Base-by-base conservation (phyloP, 2,329 filamentous ascomycete species). In the Raffaelea arxii region DNA sequence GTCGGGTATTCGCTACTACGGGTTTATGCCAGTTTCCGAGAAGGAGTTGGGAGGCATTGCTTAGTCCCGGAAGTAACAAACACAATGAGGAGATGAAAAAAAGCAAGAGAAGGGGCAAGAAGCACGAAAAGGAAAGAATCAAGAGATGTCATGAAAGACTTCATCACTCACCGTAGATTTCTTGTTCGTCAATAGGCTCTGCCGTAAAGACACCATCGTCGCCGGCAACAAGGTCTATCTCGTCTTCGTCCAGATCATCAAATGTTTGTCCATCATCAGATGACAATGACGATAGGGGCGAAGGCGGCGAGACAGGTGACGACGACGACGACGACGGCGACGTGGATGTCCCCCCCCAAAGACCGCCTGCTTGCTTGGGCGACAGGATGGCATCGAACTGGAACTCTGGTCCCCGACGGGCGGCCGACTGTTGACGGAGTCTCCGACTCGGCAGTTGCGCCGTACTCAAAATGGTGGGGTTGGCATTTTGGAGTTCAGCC, bases 141-240 rank as follows among this genome's bases (percentile, higher is more conserved):
- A 19, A 22, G 9, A 11, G 10, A 5, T n/a, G 19, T n/a, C n/a
- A n/a, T n/a, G n/a, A n/a, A n/a, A n/a, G n/a, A n/a, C n/a, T n/a
- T n/a, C n/a, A n/a, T n/a, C n/a, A 27, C 70, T 52, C 69, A 92
- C 88, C 89, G 62, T 91, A 98, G 37, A 98, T 91, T 66, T 98
- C 92, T 64, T 96, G 92, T 63, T 94, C 87, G 61, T 98, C 92
- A 55, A 98, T 95, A 48, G 86, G 85, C 56, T 97, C 90, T 30
- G 81, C 72, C 2, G 71, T 69, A 42, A 79, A 74, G 49, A 82
- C 78, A 48, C 80, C 77, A 43, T 78, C 68, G 43, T 63, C 69
- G 41, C 65, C 64, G 4, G 59, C 58, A 9, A 32, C 41, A 9
- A 30, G 27, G 21, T 48, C 48, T 3, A 46, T 22, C 11, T 51